These are phyloP conservation scores for Pichia sp. DNA, from an alignment of 1,139 yeast species.

Conservation along the genomic window DNA sequence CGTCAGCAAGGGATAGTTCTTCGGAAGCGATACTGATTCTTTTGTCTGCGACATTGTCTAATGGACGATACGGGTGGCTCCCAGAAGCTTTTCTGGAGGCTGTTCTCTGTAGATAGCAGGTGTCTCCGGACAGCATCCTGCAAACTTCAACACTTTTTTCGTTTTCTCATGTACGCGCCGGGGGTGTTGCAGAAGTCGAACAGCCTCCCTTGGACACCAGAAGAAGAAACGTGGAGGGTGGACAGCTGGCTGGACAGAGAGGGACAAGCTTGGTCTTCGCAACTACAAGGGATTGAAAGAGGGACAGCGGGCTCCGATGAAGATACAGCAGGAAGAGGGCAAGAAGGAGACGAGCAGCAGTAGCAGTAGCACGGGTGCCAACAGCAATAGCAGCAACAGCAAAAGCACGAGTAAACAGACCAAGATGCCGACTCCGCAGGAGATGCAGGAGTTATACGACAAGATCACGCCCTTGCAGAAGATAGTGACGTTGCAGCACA, in stretches of 20 bases:
- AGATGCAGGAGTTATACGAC: slow-evolving; percentile 26
- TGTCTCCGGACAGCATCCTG: not conserved
- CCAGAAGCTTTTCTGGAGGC: too few species aligned
- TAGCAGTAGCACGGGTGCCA: not conserved
- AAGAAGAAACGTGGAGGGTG: not conserved
- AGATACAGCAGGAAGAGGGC: not conserved
- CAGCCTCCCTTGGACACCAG: not conserved
- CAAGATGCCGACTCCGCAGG: slow-evolving; percentile 28
- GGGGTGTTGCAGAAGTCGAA: not conserved
- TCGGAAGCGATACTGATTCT: slow-evolving; percentile 16
- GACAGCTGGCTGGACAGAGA: not conserved
- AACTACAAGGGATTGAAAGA: not conserved
- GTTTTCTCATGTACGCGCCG: not conserved
- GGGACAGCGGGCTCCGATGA: not conserved
- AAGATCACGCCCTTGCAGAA: slow-evolving; percentile 31
- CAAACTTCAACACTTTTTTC: slow-evolving; percentile 1
- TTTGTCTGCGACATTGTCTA: slow-evolving; percentile 5
- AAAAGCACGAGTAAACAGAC: slow-evolving; percentile 8
- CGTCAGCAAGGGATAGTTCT: slow-evolving; percentile 22
- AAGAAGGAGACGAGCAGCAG: not conserved
- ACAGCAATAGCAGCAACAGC: not conserved
- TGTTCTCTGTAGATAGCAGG: too few species aligned
- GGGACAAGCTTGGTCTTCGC: not conserved
- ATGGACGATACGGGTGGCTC: too few species aligned
- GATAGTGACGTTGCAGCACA: slow-evolving; percentile 33